These are phyloP conservation scores for Solanum virginianum DNA, from an alignment of 257 asterid species.

Conservation along the genomic window DNA sequence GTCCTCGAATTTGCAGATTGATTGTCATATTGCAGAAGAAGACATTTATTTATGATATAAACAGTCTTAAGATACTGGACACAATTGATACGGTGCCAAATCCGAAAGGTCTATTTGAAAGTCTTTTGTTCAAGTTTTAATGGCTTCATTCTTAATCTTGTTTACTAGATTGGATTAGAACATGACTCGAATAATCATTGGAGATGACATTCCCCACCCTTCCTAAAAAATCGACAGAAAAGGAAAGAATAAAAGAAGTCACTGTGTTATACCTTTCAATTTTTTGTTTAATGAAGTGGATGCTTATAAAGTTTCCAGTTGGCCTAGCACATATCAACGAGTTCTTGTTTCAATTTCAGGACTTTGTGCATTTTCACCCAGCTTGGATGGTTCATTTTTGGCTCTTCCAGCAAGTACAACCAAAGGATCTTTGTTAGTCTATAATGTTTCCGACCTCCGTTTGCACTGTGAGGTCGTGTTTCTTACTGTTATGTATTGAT, in stretches of 20 bases:
- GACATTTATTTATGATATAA: constrained; percentile 66
- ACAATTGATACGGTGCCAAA: constrained; percentile 80
- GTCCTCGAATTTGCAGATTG: constrained; percentile 48
- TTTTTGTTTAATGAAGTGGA: background rate
- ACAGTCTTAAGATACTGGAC: constrained; percentile 53
- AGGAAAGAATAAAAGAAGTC: background rate
- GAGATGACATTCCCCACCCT: background rate
- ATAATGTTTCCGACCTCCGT: constrained; percentile 69
- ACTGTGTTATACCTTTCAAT: background rate
- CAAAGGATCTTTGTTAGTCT: constrained; percentile 79
- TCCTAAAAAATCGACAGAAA: background rate
- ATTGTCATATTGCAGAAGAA: constrained; percentile 69
- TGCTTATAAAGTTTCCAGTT: background rate
- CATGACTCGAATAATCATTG: background rate
- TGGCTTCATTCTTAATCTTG: background rate
- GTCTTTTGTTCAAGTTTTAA: background rate
- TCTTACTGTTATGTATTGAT: background rate
- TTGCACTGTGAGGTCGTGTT: constrained; percentile 73
- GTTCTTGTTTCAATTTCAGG: constrained; percentile 33
- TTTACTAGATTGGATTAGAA: background rate
- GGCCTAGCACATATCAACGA: background rate
- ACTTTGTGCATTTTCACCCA: constrained; percentile 79
- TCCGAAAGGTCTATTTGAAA: constrained; percentile 43
- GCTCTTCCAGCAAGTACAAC: constrained; percentile 81
- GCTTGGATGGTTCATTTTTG: constrained; percentile 63